Percentiles rank a stretch among this genome's conserved stretches.
Evolutionary conservation across 805 yeast genomes (phyloP).

Genomic region (Ogataea minuta): DNA sequence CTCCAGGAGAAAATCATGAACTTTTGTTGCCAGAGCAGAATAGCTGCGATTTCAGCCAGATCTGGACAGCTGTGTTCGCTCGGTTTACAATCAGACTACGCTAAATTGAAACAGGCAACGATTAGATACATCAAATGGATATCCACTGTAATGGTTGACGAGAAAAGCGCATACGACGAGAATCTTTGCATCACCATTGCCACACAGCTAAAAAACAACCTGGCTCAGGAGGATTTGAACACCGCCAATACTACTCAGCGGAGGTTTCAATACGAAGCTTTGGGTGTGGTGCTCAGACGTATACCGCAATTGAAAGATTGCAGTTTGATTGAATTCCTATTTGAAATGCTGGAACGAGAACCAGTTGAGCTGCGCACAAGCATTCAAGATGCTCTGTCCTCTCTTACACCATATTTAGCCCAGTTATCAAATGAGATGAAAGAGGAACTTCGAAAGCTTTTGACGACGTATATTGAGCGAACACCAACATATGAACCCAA

Average conservation of each 20-base stretch:
- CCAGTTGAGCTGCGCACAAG: slow-evolving; percentile 58
- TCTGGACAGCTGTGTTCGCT: slow-evolving; percentile 51
- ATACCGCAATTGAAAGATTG: slow-evolving; percentile 47
- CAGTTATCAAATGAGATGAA: slow-evolving; percentile 40
- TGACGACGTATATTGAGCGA: slow-evolving; percentile 13
- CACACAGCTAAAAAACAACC: slow-evolving; percentile 48
- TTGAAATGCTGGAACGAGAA: slow-evolving; percentile 69
- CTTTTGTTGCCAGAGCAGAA: slow-evolving; percentile 49
- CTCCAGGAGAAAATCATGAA: slow-evolving; percentile 57
- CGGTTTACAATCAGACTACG: slow-evolving; percentile 58
- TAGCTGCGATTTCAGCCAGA: slow-evolving; percentile 42
- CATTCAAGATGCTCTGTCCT: slow-evolving; percentile 68
- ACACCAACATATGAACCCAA: slow-evolving; percentile 29
- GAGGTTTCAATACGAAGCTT: slow-evolving; percentile 69
- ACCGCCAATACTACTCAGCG: slow-evolving; percentile 40
- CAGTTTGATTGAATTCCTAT: slow-evolving; percentile 59
- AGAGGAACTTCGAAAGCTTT: slow-evolving; percentile 39
- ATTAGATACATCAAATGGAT: slow-evolving; percentile 67
- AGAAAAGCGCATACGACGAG: slow-evolving; percentile 12
- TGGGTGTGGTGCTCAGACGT: slow-evolving; percentile 61
- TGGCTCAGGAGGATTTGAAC: slow-evolving; percentile 40
- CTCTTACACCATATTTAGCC: slow-evolving; percentile 50
- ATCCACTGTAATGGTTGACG: slow-evolving; percentile 27
- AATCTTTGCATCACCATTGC: slow-evolving; percentile 46
- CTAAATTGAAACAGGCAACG: slow-evolving; percentile 53